These are phyloP conservation scores for Bacidia rubella DNA, from an alignment of 495 filamentous ascomycete species.

Conservation along the genomic window DNA sequence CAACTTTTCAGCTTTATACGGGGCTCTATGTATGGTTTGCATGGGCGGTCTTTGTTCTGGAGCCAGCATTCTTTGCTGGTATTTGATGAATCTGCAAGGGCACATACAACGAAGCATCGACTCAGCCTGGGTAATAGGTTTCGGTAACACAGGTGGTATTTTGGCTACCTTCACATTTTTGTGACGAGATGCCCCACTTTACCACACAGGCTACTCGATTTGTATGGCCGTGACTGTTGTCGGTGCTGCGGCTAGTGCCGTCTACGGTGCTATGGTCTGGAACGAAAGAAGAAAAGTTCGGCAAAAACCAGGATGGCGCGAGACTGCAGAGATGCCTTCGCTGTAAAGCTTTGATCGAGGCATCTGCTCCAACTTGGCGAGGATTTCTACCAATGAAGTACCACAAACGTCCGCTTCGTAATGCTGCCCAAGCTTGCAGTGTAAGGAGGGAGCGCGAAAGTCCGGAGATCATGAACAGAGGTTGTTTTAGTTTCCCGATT, in stretches of 20 bases:
- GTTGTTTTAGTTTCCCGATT: too few species aligned
- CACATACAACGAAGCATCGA: slow-evolving; percentile 23
- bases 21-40: slow-evolving; percentile 17
- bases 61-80: slow-evolving; percentile 25
- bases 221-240: slow-evolving; percentile 11
- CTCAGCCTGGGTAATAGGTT: slow-evolving; percentile 20
- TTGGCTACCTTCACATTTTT: slow-evolving; percentile 28
- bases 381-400: too few species aligned
- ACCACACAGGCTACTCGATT: slow-evolving; percentile 25
- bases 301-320: too few species aligned
- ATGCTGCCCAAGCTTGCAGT: too few species aligned
- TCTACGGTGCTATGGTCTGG: slow-evolving; percentile 7
- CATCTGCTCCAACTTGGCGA: too few species aligned
- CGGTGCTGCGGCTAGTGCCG: slow-evolving; percentile 13
- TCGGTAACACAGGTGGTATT: slow-evolving; percentile 29
- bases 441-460: too few species aligned
- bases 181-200: slow-evolving; percentile 23
- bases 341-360: too few species aligned
- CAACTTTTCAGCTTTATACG: slow-evolving; percentile 41
- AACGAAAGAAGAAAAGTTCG: too few species aligned
- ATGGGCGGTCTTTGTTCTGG: slow-evolving; percentile 22
- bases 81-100: slow-evolving; percentile 23
- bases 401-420: too few species aligned
- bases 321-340: too few species aligned
- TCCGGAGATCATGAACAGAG: too few species aligned